phyloP scores from a whole-genome alignment of 106 monocot genomes.

The Allium cepa region DNA sequence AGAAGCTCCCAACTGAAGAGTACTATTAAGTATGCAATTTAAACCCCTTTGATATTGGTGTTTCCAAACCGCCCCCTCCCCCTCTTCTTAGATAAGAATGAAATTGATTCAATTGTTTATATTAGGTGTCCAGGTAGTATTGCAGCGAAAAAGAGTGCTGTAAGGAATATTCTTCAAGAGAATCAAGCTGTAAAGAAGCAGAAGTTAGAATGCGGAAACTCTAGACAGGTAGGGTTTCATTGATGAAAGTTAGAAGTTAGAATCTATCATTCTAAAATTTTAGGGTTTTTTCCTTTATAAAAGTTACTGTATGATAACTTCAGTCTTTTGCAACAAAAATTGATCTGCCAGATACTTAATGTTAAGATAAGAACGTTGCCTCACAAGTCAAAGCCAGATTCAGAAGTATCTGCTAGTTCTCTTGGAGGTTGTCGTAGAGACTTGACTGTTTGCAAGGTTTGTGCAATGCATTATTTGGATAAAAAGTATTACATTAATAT shows the following conservation, averaged over 20 bases:
- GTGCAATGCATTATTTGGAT: not conserved
- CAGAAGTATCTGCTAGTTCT: constrained; percentile 17
- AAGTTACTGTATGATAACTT: too few relatives aligned
- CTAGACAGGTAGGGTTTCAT: constrained; percentile 34
- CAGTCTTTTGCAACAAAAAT: not conserved
- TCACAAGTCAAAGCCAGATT: constrained; percentile 67
- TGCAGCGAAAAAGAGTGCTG: constrained; percentile 16
- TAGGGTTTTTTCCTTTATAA: too few relatives aligned
- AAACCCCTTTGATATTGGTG: not conserved
- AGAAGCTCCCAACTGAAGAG: constrained; percentile 18
- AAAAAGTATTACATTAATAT: not conserved
- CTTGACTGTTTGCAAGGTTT: constrained; percentile 20
- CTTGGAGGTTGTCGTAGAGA: constrained; percentile 16
- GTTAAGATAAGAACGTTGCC: constrained; percentile 47
- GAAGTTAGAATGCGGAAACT: constrained; percentile 59
- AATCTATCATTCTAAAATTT: too few relatives aligned
- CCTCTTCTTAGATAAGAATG: too few relatives aligned
- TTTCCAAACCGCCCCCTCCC: not conserved
- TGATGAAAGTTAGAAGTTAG: too few relatives aligned
- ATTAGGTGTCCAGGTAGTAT: constrained; percentile 25
- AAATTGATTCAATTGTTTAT: not conserved
- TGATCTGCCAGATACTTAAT: constrained; percentile 50
- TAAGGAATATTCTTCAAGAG: constrained; percentile 57
- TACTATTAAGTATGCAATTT: constrained; percentile 19
- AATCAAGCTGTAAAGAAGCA: constrained; percentile 88